These are phyloP conservation scores for Citrus cavaleriei DNA, from an alignment of 345 rosid species.

Conservation along the genomic window DNA sequence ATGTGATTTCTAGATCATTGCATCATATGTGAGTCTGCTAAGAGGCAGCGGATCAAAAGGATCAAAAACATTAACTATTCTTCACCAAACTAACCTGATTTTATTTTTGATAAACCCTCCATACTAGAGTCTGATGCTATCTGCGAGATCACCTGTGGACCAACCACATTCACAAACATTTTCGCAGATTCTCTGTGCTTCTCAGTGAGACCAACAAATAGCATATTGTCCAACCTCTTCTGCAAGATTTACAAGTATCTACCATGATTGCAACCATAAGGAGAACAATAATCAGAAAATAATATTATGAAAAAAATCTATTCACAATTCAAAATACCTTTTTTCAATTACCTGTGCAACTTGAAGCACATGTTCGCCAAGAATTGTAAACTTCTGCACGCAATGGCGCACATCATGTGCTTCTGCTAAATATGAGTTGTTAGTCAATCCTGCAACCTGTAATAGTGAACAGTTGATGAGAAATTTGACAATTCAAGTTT, in stretches of 20 bases:
- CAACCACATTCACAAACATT: conserved; percentile 88
- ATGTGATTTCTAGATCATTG: neutral
- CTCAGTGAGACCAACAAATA: conserved; percentile 94
- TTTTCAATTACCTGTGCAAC: conserved; percentile 74
- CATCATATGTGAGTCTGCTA: neutral
- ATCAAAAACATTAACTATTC: neutral
- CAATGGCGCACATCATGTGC: conserved; percentile 87
- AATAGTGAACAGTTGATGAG: conserved; percentile 12
- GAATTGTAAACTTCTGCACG: conserved; percentile 62
- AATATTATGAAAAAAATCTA: neutral
- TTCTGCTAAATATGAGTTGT: conserved; percentile 69
- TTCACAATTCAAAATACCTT: conserved; percentile 8
- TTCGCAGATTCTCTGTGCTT: conserved; percentile 91
- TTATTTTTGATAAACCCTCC: conserved; percentile 15
- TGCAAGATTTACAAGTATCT: conserved; percentile 60
- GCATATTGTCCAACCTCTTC: conserved; percentile 93
- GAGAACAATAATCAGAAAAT: conserved; percentile 27
- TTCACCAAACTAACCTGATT: conserved; percentile 35
- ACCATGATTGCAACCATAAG: conserved; percentile 33
- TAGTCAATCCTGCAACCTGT: conserved; percentile 96
- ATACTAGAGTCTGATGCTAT: conserved; percentile 29
- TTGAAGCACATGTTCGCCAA: conserved; percentile 72
- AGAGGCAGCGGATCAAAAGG: neutral
- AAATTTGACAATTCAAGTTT: neutral
- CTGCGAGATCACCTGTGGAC: conserved; percentile 87